Evolutionary conservation across 805 yeast species (phyloP).

Genomic region (Komagataella pastoris): DNA sequence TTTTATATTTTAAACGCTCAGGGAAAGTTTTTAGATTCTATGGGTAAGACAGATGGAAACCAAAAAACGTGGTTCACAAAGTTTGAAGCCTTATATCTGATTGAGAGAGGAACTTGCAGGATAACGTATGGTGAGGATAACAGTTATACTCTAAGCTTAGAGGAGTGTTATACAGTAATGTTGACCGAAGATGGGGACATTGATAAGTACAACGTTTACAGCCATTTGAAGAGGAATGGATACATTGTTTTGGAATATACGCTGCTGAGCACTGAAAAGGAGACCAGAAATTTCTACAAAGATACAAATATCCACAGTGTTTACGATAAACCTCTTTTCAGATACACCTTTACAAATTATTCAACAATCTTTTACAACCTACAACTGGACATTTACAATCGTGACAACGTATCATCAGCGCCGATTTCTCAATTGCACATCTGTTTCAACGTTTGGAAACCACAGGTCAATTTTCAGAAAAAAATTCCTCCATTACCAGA

Average conservation of each 20-base stretch:
- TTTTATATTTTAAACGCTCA: constrained; percentile 31
- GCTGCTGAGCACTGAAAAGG: background rate
- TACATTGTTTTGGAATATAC: constrained; percentile 38
- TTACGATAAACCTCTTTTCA: background rate
- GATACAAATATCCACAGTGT: background rate
- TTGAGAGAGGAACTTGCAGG: constrained; percentile 60
- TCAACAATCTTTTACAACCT: background rate
- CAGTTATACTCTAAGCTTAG: constrained; percentile 35
- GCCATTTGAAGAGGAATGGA: constrained; percentile 67
- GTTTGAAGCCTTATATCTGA: constrained; percentile 64
- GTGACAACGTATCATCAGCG: background rate
- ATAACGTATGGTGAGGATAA: constrained; percentile 11
- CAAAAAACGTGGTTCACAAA: constrained; percentile 37
- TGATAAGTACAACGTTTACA: constrained; percentile 53
- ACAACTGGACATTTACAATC: background rate
- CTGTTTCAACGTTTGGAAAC: constrained; percentile 74
- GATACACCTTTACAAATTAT: background rate
- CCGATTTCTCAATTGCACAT: constrained; percentile 13
- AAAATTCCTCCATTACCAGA: constrained; percentile 61
- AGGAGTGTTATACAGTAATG: constrained; percentile 46
- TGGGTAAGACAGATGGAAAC: constrained; percentile 45
- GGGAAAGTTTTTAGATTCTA: constrained; percentile 62
- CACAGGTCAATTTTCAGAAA: constrained; percentile 57
- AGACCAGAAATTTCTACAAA: background rate
- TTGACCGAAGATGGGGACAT: constrained; percentile 26